Base-by-base conservation (phyloP, 192 early-diverging fungal species). In the Chytriomyces hyalinus region DNA sequence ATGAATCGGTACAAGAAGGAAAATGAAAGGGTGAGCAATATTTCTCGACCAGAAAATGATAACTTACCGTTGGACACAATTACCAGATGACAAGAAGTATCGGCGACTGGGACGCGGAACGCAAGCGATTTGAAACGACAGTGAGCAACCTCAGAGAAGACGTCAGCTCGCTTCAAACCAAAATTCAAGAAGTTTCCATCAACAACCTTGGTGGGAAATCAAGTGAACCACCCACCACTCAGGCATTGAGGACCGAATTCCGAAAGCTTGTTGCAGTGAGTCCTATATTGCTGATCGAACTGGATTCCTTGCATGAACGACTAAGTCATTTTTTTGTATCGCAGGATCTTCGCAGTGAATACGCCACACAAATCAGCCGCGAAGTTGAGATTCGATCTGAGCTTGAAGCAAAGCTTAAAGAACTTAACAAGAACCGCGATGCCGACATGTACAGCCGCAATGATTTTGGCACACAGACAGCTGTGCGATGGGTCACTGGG, bases 221-320 rank as follows among this genome's bases (percentile, higher is more conserved):
- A 26, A 73, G 45, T 22, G 71, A 71, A 22, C 70, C 75, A 6
- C 65, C 69, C n/a, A 70, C 65, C 11, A 69, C 75, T 2, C 61
- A 69, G 22, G 63, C 67, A 5, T 61, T 85, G 69, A 70, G 81
- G 1, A 73, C 70, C 17, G 84, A 85, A 10, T 83, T 85, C 63
- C 71, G 84, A 20, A 82, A 81, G 57, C 15, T 81, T 57, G 70
- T 85, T 26, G 63, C 75, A 13, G 75, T 76, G 45, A 76, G 75
- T 67, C 44, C 44, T 15, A 15, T 57, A 4, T 13, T 57, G 13
- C 20, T 5, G 53, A 57, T 57, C 15, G 20, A n/a, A 57, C 13
- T 57, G 0, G 53, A n/a, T 1, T 57, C 20, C 36, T 36, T 2
- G 36, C 15, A 36, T 13, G n/a, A 68, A 67, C n/a, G 46, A 61